A percentile compares a stretch with the other conserved stretches of the same genome.
Evolutionary conservation across 345 rosid species (phyloP).

Genomic region (Turnera subulata): DNA sequence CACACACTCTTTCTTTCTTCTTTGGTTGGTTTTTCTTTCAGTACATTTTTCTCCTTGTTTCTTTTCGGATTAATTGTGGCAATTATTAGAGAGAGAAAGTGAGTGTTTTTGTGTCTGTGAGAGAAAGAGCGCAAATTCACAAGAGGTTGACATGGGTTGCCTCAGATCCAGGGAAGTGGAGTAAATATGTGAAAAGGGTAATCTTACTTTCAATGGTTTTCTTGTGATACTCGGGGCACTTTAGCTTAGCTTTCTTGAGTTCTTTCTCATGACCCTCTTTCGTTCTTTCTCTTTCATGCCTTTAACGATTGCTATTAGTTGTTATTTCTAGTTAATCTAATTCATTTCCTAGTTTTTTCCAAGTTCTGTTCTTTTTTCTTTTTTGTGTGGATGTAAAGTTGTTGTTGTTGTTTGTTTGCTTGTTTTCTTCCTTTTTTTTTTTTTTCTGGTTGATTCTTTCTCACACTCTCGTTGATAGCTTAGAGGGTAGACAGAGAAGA

Average conservation of each 20-base stretch:
- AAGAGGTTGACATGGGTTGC: conserved; percentile 54
- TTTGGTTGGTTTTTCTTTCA: conserved; percentile 4
- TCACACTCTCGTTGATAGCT: conserved; percentile 35
- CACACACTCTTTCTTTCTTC: too few species aligned
- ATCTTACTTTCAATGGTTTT: conserved; percentile 35
- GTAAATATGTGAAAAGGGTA: conserved; percentile 29
- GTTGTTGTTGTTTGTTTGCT: too few species aligned
- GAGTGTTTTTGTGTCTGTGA: neutral
- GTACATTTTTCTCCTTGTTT: neutral
- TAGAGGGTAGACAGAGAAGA: conserved; percentile 7
- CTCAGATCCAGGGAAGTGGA: conserved; percentile 60
- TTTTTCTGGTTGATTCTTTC: conserved; percentile 14
- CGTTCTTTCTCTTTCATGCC: conserved; percentile 20
- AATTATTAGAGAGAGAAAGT: conserved; percentile 25
- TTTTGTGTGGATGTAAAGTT: conserved; percentile 26
- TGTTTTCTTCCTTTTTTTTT: too few species aligned
- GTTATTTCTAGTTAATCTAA: conserved; percentile 10
- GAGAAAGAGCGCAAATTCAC: conserved; percentile 18
- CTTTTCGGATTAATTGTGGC: conserved; percentile 11
- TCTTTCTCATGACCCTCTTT: conserved; percentile 48
- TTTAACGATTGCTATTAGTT: conserved; percentile 30
- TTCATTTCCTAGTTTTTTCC: conserved; percentile 5
- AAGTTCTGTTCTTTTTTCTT: conserved; percentile 7
- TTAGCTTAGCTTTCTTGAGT: conserved; percentile 30
- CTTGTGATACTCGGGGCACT: conserved; percentile 44